A percentile compares a stretch with the other conserved stretches of the same genome.
These are phyloP conservation scores for Volvariella volvacea DNA, from an alignment of 1,284 basidiomycete species.

Conservation along the genomic window DNA sequence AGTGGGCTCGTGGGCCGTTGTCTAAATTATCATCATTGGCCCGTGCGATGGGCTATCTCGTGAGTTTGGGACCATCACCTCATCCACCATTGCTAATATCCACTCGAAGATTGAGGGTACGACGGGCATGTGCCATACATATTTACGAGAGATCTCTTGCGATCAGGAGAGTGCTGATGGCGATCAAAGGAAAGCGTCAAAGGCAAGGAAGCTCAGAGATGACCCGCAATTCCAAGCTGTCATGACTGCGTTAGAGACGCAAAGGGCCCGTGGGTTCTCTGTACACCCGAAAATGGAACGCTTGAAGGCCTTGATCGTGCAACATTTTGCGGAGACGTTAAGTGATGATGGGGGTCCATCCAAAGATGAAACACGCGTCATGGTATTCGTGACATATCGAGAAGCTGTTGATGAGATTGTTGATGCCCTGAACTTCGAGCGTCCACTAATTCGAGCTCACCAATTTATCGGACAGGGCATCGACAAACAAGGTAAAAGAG, in stretches of 20 bases:
- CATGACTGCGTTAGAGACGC: constrained; percentile 57
- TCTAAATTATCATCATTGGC: constrained; percentile 51
- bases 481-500: constrained; percentile 83
- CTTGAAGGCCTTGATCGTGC: constrained; percentile 68
- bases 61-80: constrained; percentile 26
- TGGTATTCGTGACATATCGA: constrained; percentile 92
- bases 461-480: constrained; percentile 89
- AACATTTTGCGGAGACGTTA: constrained; percentile 69
- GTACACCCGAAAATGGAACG: constrained; percentile 93
- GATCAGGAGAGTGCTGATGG: constrained; percentile 28
- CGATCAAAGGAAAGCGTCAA: constrained; percentile 31
- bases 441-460: constrained; percentile 70
- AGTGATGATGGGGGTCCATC: constrained; percentile 38
- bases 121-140: constrained; percentile 69
- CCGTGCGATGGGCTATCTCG: constrained; percentile 77
- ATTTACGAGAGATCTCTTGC: constrained; percentile 38
- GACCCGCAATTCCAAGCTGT: constrained; percentile 58
- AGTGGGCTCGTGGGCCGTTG: constrained; percentile 36
- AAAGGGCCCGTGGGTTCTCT: constrained; percentile 45
- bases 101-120: constrained; percentile 71
- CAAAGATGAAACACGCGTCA: constrained; percentile 65
- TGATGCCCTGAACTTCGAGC: constrained; percentile 63
- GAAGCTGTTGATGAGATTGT: constrained; percentile 92
- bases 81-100: constrained; percentile 1
- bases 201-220: constrained; percentile 39